Conservation (phyloP, 2,329 filamentous ascomycete genomes). For the Diaporthe eres region DNA sequence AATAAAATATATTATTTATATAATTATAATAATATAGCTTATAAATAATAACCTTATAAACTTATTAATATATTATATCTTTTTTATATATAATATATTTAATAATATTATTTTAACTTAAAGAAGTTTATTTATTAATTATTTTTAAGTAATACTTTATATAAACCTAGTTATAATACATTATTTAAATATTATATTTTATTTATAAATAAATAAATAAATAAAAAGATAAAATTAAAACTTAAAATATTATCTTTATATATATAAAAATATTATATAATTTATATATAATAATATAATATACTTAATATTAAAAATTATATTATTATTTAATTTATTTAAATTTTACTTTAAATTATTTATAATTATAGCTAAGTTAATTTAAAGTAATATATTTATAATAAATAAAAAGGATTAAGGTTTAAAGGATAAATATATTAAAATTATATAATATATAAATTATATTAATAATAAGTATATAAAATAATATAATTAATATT, state of each 20-base stretch:
- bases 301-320: no score
- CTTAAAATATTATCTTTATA: neutral
- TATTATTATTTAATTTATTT: no score
- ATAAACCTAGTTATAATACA: neutral
- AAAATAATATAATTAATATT: neutral
- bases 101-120: no score
- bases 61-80: neutral
- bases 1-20: conserved; percentile 1
- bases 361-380: no score
- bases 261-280: neutral
- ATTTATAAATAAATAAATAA: conserved; percentile 13
- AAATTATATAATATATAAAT: neutral
- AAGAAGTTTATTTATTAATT: no score
- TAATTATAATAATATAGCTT: neutral
- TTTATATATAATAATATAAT: neutral
- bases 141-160: no score
- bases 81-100: no score
- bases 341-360: no score
- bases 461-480: neutral
- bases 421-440: no score
- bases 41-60: neutral
- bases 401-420: no score
- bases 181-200: neutral
- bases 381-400: neutral
- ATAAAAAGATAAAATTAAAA: neutral